A percentile compares a stretch with the other conserved stretches of the same genome.
These are phyloP conservation scores for Fragilariopsis cylindrus DNA, from an alignment of 108 stramenopile species.

Conservation along the genomic window DNA sequence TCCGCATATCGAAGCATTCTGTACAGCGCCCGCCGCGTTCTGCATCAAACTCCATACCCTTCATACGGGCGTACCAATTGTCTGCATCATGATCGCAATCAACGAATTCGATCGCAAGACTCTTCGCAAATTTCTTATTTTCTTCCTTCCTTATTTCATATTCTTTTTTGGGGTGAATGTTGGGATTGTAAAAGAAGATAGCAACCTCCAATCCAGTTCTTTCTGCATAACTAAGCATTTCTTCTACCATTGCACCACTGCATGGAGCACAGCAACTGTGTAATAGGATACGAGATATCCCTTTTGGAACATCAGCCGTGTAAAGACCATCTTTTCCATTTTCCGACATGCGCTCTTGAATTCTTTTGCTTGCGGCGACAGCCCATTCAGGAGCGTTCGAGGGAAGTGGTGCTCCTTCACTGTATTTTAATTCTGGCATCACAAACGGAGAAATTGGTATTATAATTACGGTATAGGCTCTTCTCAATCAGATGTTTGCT, in stretches of 20 bases:
- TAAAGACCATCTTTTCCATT: constrained; percentile 16
- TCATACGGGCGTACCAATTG: constrained; percentile 50
- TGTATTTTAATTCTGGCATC: constrained; percentile 27
- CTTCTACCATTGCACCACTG: constrained; percentile 67
- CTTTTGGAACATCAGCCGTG: constrained; percentile 16
- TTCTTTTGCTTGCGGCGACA: constrained; percentile 46
- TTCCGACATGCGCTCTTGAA: constrained; percentile 25
- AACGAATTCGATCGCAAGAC: constrained; percentile 52
- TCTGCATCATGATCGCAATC: constrained; percentile 62
- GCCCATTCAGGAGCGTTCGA: constrained; percentile 53
- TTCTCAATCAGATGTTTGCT: no score
- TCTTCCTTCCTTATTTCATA: constrained; percentile 61
- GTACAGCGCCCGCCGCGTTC: constrained; percentile 59
- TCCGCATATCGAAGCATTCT: constrained; percentile 68
- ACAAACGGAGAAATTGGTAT: constrained; percentile 2
- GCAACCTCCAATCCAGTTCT: constrained; percentile 38
- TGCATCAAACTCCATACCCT: constrained; percentile 63
- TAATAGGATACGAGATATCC: constrained; percentile 47
- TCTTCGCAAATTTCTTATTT: constrained; percentile 44
- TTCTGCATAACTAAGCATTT: constrained; percentile 43
- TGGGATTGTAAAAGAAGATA: constrained; percentile 71
- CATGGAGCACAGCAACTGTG: constrained; percentile 68
- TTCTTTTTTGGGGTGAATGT: constrained; percentile 61
- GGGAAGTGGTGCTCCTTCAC: constrained; percentile 53
- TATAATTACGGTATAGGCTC: neutral